Evolutionary conservation across 1,139 yeast genomes (phyloP).

Genomic region (Suhomyces terraborum): DNA sequence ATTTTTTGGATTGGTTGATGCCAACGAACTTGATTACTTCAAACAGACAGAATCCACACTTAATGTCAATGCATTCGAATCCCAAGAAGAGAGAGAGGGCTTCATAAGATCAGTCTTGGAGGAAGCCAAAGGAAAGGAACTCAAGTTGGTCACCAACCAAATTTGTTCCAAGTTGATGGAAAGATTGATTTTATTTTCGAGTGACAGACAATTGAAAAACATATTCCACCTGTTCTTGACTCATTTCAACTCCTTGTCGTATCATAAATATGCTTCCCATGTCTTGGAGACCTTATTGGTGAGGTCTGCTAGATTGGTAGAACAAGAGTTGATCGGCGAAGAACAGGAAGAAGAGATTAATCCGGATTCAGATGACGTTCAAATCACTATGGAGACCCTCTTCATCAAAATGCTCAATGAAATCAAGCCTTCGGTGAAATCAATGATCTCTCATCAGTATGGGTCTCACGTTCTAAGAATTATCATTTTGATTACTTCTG

Average conservation of each 20-base stretch:
- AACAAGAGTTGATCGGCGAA: slow-evolving; percentile 57
- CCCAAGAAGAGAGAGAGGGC: slow-evolving; percentile 68
- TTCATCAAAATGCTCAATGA: slow-evolving; percentile 68
- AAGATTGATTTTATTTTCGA: slow-evolving; percentile 70
- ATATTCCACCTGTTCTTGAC: slow-evolving; percentile 69
- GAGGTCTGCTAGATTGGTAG: slow-evolving; percentile 73
- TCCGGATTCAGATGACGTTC: slow-evolving; percentile 39
- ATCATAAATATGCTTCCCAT: slow-evolving; percentile 92
- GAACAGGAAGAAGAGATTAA: slow-evolving; percentile 32
- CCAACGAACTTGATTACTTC: slow-evolving; percentile 84
- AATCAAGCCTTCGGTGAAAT: slow-evolving; percentile 56
- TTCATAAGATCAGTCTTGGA: slow-evolving; percentile 79
- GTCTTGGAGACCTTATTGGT: slow-evolving; percentile 86
- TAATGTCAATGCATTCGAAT: slow-evolving; percentile 76
- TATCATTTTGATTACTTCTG: slow-evolving; percentile 68
- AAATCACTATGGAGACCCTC: slow-evolving; percentile 61
- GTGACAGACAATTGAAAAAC: slow-evolving; percentile 62
- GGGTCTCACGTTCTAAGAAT: slow-evolving; percentile 87
- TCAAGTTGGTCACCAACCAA: slow-evolving; percentile 90
- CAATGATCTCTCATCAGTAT: slow-evolving; percentile 73
- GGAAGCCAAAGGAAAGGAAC: slow-evolving; percentile 86
- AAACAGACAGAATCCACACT: slow-evolving; percentile 89
- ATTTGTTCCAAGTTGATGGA: slow-evolving; percentile 93
- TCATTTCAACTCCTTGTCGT: slow-evolving; percentile 72
- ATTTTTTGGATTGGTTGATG: slow-evolving; percentile 85